These are phyloP conservation scores for Lactarius evosmus DNA, from an alignment of 768 basidiomycete species.

Conservation along the genomic window DNA sequence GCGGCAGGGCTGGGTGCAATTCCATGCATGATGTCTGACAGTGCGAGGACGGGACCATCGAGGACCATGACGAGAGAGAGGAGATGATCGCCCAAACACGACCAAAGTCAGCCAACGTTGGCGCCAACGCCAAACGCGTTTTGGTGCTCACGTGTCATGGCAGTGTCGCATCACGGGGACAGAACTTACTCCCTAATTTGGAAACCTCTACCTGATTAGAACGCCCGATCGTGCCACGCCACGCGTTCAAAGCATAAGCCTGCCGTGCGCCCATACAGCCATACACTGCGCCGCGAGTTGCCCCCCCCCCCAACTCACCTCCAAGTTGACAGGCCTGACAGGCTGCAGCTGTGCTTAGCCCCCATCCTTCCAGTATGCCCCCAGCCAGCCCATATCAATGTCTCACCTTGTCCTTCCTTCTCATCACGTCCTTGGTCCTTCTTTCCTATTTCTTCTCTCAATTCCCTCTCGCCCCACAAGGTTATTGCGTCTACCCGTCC, in stretches of 20 bases:
- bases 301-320: background rate
- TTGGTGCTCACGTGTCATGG: slow-evolving; percentile 33
- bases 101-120: slow-evolving; percentile 36
- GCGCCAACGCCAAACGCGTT: slow-evolving; percentile 24
- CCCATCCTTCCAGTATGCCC: slow-evolving; percentile 26
- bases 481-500: slow-evolving; percentile 51
- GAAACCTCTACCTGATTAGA: background rate
- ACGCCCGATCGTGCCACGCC: background rate
- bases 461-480: slow-evolving; percentile 59
- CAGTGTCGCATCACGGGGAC: slow-evolving; percentile 34
- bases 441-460: slow-evolving; percentile 58
- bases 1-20: slow-evolving; percentile 49
- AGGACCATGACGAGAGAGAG: slow-evolving; percentile 32
- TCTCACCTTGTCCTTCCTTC: slow-evolving; percentile 53
- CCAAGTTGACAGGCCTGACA: too few relatives aligned
- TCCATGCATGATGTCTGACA: slow-evolving; percentile 55
- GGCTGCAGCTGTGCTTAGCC: slow-evolving; percentile 7
- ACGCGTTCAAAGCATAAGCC: background rate
- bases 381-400: slow-evolving; percentile 34
- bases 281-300: background rate
- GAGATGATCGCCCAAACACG: slow-evolving; percentile 28
- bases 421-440: slow-evolving; percentile 59
- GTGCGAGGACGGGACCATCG: slow-evolving; percentile 42
- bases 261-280: slow-evolving; percentile 4
- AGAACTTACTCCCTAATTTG: slow-evolving; percentile 12